A percentile compares a stretch with the other conserved stretches of the same genome.
phyloP scores from a whole-genome alignment of 495 filamentous ascomycete genomes.

The Hypoxylon trugodes region DNA sequence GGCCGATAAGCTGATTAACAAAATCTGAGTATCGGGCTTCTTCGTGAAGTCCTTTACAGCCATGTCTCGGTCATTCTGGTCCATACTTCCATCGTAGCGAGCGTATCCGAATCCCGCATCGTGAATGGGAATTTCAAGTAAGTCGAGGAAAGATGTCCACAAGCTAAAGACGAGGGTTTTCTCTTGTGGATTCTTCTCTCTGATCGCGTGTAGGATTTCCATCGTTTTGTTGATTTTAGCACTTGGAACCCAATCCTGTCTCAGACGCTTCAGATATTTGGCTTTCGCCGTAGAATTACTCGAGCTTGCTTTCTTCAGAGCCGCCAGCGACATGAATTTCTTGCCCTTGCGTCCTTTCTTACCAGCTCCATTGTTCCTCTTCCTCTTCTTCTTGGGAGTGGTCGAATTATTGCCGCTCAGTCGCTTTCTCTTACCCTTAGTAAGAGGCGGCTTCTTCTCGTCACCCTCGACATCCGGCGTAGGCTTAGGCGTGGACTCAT shows the following conservation, averaged over 20 bases:
- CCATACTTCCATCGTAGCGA: conserved; percentile 92
- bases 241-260: conserved; percentile 70
- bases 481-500: conserved; percentile 4
- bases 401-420: conserved; percentile 13
- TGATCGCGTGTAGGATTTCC: conserved; percentile 62
- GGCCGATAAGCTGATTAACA: conserved; percentile 89
- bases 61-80: conserved; percentile 68
- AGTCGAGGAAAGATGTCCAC: conserved; percentile 89
- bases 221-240: conserved; percentile 79
- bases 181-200: conserved; percentile 54
- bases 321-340: conserved; percentile 63
- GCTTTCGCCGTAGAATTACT: conserved; percentile 66
- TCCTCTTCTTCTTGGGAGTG: conserved; percentile 37
- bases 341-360: conserved; percentile 48
- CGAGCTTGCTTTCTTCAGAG: conserved; percentile 69
- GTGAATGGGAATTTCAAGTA: conserved; percentile 87
- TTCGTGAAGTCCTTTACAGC: conserved; percentile 79
- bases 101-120: conserved; percentile 69
- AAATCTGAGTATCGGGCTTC: conserved; percentile 69
- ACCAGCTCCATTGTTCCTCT: neutral
- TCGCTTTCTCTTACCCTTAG: conserved; percentile 32
- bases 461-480: neutral
- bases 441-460: neutral
- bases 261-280: conserved; percentile 65
- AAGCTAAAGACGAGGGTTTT: conserved; percentile 95